These are phyloP conservation scores for Eimeria sp. DNA, from an alignment of 169 alveolate species.

Conservation along the genomic window DNA sequence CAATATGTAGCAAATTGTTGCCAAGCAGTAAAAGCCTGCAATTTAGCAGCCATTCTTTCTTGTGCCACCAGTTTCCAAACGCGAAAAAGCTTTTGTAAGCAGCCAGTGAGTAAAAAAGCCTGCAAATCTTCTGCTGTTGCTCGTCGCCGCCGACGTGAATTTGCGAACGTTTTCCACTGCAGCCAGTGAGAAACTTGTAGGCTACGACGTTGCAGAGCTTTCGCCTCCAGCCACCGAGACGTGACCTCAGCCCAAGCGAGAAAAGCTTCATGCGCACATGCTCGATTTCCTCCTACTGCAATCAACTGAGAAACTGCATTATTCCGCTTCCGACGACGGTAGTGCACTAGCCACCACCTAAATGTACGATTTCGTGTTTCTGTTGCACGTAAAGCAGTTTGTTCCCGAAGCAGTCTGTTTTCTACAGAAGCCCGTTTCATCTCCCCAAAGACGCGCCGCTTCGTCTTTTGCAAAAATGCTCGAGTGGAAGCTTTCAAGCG, in stretches of 20 bases:
- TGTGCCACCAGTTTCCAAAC: neutral
- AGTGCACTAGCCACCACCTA: constrained; percentile 9
- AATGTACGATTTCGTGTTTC: neutral
- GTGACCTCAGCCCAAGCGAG: constrained; percentile 29
- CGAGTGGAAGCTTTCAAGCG: neutral
- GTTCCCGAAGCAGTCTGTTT: neutral
- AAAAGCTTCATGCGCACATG: neutral
- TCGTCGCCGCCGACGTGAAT: neutral
- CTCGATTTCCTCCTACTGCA: neutral
- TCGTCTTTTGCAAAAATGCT: neutral
- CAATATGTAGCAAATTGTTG: neutral
- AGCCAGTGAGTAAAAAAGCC: neutral
- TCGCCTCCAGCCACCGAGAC: neutral
- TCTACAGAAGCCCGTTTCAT: neutral
- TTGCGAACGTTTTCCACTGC: neutral
- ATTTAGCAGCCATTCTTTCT: neutral
- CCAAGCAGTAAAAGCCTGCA: constrained; percentile 5
- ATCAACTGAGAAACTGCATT: neutral
- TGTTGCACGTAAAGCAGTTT: neutral
- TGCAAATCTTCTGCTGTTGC: neutral
- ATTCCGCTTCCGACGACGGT: constrained; percentile 44
- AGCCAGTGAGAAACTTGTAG: constrained; percentile 7
- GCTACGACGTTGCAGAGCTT: neutral
- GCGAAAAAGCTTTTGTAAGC: neutral
- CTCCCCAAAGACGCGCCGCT: neutral